Conservation (phyloP, 192 early-diverging fungal species). For the Dissophora ornata region DNA sequence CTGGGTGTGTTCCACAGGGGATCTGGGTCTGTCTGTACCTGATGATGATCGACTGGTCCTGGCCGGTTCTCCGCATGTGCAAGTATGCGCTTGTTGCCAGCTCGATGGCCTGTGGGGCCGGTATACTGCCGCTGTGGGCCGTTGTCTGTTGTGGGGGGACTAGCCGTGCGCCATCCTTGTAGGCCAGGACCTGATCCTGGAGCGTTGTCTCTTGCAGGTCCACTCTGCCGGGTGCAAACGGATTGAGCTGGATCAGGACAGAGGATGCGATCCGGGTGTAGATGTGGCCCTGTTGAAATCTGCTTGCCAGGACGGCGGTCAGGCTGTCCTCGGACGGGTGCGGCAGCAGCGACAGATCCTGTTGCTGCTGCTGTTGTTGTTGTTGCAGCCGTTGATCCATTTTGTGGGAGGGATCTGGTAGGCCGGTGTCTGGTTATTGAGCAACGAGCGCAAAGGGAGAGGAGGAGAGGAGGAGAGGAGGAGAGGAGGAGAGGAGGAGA, state of each 20-base stretch:
- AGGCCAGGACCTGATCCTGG: conserved; percentile 80
- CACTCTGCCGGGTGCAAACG: conserved; percentile 64
- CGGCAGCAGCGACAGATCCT: conserved; percentile 44
- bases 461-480: too few species aligned
- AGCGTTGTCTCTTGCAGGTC: conserved; percentile 68
- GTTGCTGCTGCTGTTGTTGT: conserved; percentile 16
- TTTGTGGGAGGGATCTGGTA: too few species aligned
- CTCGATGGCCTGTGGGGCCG: conserved; percentile 85
- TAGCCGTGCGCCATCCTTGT: conserved; percentile 66
- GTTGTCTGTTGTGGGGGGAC: background rate
- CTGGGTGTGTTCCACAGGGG: too few species aligned
- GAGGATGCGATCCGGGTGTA: conserved; percentile 79
- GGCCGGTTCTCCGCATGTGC: conserved; percentile 87
- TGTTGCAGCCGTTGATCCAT: background rate
- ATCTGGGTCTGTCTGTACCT: conserved; percentile 63
- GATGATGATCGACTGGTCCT: conserved; percentile 91
- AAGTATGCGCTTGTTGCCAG: conserved; percentile 86
- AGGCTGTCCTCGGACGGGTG: conserved; percentile 52
- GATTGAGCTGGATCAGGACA: conserved; percentile 77
- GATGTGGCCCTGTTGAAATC: conserved; percentile 66
- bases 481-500: too few species aligned
- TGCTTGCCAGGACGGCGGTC: conserved; percentile 58
- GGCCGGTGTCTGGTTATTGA: too few species aligned
- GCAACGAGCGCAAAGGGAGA: too few species aligned
- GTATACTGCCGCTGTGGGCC: conserved; percentile 3